Evolutionary conservation across 495 filamentous ascomycete species (phyloP).

Genomic region (Trichocladium antarcticum): DNA sequence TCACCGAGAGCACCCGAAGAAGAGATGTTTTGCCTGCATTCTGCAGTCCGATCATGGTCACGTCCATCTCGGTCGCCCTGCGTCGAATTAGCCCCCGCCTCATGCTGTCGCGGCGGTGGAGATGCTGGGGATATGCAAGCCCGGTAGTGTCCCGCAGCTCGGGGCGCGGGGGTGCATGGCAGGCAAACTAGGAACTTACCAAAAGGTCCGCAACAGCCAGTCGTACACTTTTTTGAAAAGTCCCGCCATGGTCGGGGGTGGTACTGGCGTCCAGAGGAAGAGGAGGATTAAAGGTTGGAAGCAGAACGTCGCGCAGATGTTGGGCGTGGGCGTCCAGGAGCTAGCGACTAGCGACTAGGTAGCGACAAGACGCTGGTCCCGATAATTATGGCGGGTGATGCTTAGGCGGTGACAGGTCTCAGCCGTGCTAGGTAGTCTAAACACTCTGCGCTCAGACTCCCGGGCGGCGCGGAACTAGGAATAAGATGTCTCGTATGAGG

Average conservation of each 20-base stretch:
- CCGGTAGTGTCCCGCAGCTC: slow-evolving; percentile 12
- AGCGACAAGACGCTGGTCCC: slow-evolving; percentile 9
- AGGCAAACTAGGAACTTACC: slow-evolving; percentile 50
- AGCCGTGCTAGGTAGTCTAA: slow-evolving; percentile 18
- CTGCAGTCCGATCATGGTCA: slow-evolving; percentile 98
- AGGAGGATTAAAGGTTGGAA: slow-evolving; percentile 10
- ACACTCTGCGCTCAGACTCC: slow-evolving; percentile 32
- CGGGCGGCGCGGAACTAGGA: slow-evolving; percentile 29
- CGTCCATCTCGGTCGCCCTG: slow-evolving; percentile 98
- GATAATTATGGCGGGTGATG: slow-evolving; percentile 12
- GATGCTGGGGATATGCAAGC: slow-evolving; percentile 10
- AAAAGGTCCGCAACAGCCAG: slow-evolving; percentile 95
- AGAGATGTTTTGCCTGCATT: slow-evolving; percentile 97
- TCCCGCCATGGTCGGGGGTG: slow-evolving; percentile 24
- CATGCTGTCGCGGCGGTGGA: background rate
- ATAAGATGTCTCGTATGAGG: slow-evolving; percentile 41
- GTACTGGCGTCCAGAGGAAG: background rate
- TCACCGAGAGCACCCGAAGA: slow-evolving; percentile 82
- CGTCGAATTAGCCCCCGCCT: slow-evolving; percentile 19
- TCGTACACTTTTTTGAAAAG: slow-evolving; percentile 88
- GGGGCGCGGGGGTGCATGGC: slow-evolving; percentile 1
- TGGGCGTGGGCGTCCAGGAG: background rate
- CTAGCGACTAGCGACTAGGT: too few species aligned
- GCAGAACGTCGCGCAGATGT: slow-evolving; percentile 11
- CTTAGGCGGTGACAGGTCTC: slow-evolving; percentile 18